These are phyloP conservation scores for Dorcoceras hygrometricum DNA, from an alignment of 257 asterid genomes.

Conservation along the genomic window DNA sequence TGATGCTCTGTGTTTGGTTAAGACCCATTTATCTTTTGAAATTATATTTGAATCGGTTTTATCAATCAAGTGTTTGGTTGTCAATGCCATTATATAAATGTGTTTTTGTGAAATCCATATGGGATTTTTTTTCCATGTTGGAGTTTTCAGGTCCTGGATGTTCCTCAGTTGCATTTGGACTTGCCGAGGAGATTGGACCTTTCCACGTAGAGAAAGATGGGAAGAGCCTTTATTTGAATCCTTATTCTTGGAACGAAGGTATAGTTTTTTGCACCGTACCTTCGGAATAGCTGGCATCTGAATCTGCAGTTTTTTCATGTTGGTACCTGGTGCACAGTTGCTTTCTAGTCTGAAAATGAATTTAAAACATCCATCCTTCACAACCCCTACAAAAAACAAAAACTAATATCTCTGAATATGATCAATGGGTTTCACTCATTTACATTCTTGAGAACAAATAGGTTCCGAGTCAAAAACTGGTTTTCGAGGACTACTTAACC, in stretches of 20 bases:
- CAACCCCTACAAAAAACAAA: neutral
- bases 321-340: neutral
- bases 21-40: neutral
- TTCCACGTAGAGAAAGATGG: slow-evolving; percentile 94
- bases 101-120: slow-evolving; percentile 2
- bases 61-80: neutral
- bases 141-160: slow-evolving; percentile 84
- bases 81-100: neutral
- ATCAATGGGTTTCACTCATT: neutral
- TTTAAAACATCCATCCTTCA: too few species aligned
- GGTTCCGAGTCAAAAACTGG: slow-evolving; percentile 7
- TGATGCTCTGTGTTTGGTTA: neutral
- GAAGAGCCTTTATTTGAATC: slow-evolving; percentile 74
- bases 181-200: slow-evolving; percentile 95
- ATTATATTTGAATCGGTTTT: neutral
- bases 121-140: neutral
- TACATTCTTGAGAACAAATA: neutral
- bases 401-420: neutral
- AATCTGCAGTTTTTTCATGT: slow-evolving; percentile 11
- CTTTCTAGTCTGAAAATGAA: neutral
- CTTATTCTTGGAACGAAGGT: slow-evolving; percentile 95
- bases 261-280: slow-evolving; percentile 12
- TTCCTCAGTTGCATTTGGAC: slow-evolving; percentile 87
- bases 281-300: slow-evolving; percentile 3
- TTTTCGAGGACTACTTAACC: neutral